Evolutionary conservation across 306 rosid genomes (phyloP).

Genomic region (Cicer arietinum): DNA sequence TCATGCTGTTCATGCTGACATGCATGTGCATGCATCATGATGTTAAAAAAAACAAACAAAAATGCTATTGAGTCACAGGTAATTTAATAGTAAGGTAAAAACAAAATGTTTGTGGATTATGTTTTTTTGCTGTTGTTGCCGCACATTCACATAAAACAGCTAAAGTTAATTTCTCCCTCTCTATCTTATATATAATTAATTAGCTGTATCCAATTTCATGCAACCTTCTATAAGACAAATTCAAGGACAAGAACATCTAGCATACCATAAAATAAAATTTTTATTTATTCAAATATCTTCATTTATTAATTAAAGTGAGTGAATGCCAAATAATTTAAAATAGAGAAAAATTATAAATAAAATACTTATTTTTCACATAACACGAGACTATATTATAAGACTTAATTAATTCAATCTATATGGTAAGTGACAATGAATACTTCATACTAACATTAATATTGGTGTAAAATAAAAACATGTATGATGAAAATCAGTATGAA

Average conservation of each 20-base stretch:
- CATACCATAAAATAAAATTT: not conserved
- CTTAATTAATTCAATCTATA: no score
- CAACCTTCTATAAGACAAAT: slow-evolving; percentile 44
- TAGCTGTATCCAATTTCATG: slow-evolving; percentile 58
- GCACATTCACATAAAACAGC: slow-evolving; percentile 48
- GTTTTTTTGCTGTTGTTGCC: slow-evolving; percentile 44
- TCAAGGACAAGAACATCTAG: not conserved
- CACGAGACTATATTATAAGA: no score
- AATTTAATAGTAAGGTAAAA: slow-evolving; percentile 44
- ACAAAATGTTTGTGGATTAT: slow-evolving; percentile 38
- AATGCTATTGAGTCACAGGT: slow-evolving; percentile 57
- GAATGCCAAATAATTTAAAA: no score
- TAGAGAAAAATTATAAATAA: no score
- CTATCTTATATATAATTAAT: slow-evolving; percentile 47
- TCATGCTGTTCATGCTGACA: slow-evolving; percentile 44
- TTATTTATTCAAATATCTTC: no score
- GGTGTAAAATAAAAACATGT: not conserved
- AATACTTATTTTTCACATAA: no score
- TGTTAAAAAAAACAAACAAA: slow-evolving; percentile 19
- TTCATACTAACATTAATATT: not conserved
- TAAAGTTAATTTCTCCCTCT: slow-evolving; percentile 46
- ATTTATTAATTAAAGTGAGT: no score
- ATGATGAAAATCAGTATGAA: no score
- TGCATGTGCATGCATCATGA: slow-evolving; percentile 46
- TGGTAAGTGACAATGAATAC: no score